Conservation (phyloP, 75 land plant species). For the Cryptomeria japonica region DNA sequence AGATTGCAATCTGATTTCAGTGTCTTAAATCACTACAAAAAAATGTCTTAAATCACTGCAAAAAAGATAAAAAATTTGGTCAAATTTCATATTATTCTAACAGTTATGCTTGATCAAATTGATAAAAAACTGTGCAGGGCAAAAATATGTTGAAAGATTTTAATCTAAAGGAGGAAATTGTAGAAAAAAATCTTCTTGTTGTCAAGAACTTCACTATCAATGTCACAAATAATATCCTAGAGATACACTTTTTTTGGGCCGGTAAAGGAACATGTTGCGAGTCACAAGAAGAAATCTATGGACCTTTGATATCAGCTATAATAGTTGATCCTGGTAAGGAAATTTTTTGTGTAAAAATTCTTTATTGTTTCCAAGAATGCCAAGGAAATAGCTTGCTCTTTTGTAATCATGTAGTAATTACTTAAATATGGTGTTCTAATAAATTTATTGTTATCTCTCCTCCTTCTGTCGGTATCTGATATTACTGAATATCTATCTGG, state of each 20-base stretch:
- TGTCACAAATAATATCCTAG: constrained; percentile 12
- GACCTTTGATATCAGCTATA: constrained; percentile 71
- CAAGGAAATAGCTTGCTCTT: background rate
- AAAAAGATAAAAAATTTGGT: background rate
- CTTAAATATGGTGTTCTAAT: background rate
- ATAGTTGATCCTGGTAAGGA: constrained; percentile 47
- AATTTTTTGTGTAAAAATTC: constrained; percentile 2
- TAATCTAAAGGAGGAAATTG: background rate
- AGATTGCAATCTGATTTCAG: background rate
- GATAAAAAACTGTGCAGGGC: constrained; percentile 8
- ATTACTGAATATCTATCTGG: background rate
- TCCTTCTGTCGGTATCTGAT: background rate
- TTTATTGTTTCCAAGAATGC: background rate
- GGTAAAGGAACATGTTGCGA: constrained; percentile 57
- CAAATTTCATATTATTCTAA: background rate
- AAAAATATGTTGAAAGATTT: constrained; percentile 14
- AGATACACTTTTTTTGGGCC: constrained; percentile 20
- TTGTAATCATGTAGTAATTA: background rate
- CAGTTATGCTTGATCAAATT: background rate
- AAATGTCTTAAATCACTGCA: background rate
- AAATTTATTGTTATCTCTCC: background rate
- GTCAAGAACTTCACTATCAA: constrained; percentile 1
- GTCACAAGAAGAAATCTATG: constrained; percentile 39
- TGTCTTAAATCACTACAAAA: background rate
- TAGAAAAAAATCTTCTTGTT: background rate